Percentiles rank a stretch among this genome's conserved stretches.
phyloP scores from a whole-genome alignment of 352 stramenopile genomes.

The Phytophthora quininea region DNA sequence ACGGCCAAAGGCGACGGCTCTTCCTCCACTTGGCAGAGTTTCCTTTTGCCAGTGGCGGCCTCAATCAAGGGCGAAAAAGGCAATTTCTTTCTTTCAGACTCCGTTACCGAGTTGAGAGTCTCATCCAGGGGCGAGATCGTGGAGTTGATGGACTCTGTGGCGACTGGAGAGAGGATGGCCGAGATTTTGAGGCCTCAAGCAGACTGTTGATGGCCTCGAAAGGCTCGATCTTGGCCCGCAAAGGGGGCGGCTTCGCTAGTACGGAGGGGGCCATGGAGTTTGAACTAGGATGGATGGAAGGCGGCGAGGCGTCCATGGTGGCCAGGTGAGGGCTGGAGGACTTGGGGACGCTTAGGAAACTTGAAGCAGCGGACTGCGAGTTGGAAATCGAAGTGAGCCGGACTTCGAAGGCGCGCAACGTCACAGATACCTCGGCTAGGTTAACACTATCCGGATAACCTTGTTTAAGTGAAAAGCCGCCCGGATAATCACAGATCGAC shows the following conservation, averaged over 20 bases:
- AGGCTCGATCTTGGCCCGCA: conserved; percentile 14
- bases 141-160: conserved; percentile 5
- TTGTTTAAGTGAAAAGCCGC: too few relatives aligned
- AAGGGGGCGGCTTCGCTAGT: neutral
- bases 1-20: conserved; percentile 7
- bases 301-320: conserved; percentile 22
- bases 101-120: conserved; percentile 29
- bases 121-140: conserved; percentile 14
- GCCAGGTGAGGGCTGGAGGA: neutral
- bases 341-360: neutral
- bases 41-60: conserved; percentile 39
- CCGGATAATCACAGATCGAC: too few relatives aligned
- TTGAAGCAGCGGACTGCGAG: conserved; percentile 2
- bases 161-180: neutral
- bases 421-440: too few relatives aligned
- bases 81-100: conserved; percentile 21
- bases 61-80: neutral
- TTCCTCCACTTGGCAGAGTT: conserved; percentile 28
- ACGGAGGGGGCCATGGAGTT: neutral
- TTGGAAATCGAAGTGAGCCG: conserved; percentile 19
- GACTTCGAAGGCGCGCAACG: conserved; percentile 24
- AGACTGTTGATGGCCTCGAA: conserved; percentile 9
- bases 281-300: conserved; percentile 17
- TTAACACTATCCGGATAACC: too few relatives aligned
- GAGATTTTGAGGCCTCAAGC: neutral